Evolutionary conservation across 495 filamentous ascomycete species (phyloP).

Genomic region (Tuber magnatum): DNA sequence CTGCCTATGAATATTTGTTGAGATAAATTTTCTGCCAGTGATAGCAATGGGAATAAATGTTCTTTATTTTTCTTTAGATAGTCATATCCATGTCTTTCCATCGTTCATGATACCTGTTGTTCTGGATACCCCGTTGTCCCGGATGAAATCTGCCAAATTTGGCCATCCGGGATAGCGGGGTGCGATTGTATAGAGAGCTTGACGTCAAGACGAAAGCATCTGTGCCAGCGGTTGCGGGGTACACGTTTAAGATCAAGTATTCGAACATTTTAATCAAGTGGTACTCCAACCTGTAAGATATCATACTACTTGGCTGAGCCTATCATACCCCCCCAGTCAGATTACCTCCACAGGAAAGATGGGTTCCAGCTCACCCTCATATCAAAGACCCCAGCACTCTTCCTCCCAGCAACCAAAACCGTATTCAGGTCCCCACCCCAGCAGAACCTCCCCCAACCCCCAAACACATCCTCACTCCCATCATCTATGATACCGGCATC

Average conservation of each 20-base stretch:
- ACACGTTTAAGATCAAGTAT: slow-evolving; percentile 26
- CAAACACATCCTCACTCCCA: not conserved
- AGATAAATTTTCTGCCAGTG: too few species aligned
- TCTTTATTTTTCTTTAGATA: too few species aligned
- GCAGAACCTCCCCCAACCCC: slow-evolving; percentile 31
- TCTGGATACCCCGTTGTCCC: too few species aligned
- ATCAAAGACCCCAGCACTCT: slow-evolving; percentile 28
- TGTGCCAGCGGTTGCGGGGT: not conserved
- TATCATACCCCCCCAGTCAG: not conserved
- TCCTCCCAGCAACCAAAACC: slow-evolving; percentile 31
- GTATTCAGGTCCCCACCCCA: slow-evolving; percentile 34
- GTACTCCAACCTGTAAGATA: slow-evolving; percentile 6
- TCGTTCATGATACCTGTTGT: too few species aligned
- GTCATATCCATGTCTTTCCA: too few species aligned
- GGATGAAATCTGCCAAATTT: too few species aligned
- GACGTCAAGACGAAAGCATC: slow-evolving; percentile 29
- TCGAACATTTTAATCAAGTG: not conserved
- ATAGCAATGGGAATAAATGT: too few species aligned
- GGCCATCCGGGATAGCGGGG: too few species aligned
- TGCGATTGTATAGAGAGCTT: slow-evolving; percentile 2
- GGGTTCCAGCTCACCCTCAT: slow-evolving; percentile 19
- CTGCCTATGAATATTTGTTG: not conserved
- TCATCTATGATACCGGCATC: slow-evolving; percentile 15
- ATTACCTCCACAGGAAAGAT: not conserved
- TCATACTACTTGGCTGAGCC: not conserved